Conservation (phyloP, 148 eudicot species). For the Cornus controversa region DNA sequence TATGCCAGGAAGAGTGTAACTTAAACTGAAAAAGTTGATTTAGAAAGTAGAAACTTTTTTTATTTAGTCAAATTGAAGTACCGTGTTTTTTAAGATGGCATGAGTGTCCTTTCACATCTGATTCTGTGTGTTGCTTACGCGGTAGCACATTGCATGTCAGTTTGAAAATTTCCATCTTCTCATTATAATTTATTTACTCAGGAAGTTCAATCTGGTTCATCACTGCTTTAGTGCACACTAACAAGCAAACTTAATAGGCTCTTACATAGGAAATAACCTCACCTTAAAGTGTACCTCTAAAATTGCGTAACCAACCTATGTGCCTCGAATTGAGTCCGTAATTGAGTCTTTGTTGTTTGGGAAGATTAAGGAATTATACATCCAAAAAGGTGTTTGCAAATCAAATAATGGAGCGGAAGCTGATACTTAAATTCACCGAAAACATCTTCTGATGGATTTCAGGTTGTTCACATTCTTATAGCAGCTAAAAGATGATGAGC, state of each 20-base stretch:
- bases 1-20: neutral
- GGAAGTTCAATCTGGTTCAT: neutral
- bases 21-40: neutral
- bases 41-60: neutral
- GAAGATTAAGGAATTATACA: neutral
- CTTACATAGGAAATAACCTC: neutral
- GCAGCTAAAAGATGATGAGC: neutral
- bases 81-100: too few relatives aligned
- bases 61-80: neutral
- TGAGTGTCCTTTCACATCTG: neutral
- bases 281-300: neutral
- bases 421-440: too few relatives aligned
- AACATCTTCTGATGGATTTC: neutral
- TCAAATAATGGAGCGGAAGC: neutral
- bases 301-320: neutral
- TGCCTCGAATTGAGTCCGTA: neutral
- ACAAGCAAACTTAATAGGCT: neutral
- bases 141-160: neutral
- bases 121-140: neutral
- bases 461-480: neutral
- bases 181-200: too few relatives aligned
- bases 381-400: neutral
- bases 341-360: neutral
- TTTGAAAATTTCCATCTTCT: neutral
- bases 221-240: neutral